A percentile compares a stretch with the other conserved stretches of the same genome.
These are phyloP conservation scores for Papiliotrema flavescens DNA, from an alignment of 1,284 basidiomycete species.

Conservation along the genomic window DNA sequence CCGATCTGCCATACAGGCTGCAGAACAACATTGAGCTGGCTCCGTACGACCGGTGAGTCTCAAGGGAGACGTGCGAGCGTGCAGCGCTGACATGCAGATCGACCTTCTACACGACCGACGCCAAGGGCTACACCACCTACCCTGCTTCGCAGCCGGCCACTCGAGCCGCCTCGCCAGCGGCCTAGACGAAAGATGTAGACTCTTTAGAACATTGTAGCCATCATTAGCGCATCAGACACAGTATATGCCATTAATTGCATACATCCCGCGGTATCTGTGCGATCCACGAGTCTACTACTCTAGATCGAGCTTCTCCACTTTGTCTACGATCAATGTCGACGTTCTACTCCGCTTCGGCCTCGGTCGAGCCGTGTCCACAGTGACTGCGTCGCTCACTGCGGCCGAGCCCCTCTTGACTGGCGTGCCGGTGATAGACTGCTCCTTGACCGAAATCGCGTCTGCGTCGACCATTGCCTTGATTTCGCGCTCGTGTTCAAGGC, in stretches of 20 bases:
- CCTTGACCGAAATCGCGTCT: no score
- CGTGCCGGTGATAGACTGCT: no score
- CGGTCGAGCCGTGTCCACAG: no score
- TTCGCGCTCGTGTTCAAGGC: no score
- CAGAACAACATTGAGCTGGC: constrained; percentile 36
- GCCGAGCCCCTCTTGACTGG: no score
- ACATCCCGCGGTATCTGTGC: no score
- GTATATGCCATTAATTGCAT: no score
- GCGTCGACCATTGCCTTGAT: no score
- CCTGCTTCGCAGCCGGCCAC: not conserved
- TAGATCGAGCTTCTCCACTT: not conserved
- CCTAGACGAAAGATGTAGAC: no score
- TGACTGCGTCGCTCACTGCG: no score
- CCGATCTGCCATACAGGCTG: constrained; percentile 57
- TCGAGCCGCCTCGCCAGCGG: not conserved
- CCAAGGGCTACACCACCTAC: constrained; percentile 18
- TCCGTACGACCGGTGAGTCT: constrained; percentile 37
- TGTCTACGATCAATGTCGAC: not conserved
- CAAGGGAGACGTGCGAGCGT: not conserved
- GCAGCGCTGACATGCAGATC: constrained; percentile 3
- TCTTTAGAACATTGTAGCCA: not conserved
- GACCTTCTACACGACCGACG: constrained; percentile 28
- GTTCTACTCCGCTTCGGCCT: not conserved
- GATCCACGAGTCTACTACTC: not conserved
- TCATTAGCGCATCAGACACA: no score